Conservation (phyloP, 2,329 filamentous ascomycete species). For the Colletotrichum caudatum region DNA sequence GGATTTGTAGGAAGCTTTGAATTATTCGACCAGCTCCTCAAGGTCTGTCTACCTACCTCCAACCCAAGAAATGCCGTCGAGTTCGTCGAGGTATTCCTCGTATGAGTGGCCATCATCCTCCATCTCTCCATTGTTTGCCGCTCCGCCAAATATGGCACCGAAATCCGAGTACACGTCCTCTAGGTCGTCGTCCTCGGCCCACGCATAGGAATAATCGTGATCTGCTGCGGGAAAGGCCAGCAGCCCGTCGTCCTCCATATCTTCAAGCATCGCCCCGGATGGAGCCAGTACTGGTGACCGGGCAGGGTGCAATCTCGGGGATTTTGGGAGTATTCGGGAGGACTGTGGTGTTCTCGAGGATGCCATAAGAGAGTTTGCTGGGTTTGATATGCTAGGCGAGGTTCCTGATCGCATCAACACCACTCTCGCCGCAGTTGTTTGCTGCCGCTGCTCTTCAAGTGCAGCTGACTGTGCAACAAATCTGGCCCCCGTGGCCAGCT, state of each 20-base stretch:
- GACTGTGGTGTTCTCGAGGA: constrained; percentile 14
- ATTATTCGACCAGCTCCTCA: background rate
- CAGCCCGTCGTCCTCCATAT: constrained; percentile 58
- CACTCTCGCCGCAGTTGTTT: constrained; percentile 21
- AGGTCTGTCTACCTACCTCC: constrained; percentile 24
- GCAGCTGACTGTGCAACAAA: constrained; percentile 45
- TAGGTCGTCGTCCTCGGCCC: constrained; percentile 57
- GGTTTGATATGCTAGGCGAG: background rate
- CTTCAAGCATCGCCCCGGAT: constrained; percentile 45
- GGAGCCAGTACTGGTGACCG: constrained; percentile 49
- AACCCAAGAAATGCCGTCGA: constrained; percentile 66
- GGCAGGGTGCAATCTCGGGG: constrained; percentile 17
- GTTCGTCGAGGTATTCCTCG: constrained; percentile 67
- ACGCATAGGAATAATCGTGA: constrained; percentile 58
- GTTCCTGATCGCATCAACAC: constrained; percentile 26
- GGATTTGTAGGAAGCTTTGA: background rate
- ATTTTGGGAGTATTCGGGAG: constrained; percentile 19
- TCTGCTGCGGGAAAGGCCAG: constrained; percentile 62
- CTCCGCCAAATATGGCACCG: constrained; percentile 61
- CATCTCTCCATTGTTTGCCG: constrained; percentile 43
- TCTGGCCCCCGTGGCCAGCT: constrained; percentile 50
- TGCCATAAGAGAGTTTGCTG: background rate
- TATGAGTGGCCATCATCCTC: constrained; percentile 59
- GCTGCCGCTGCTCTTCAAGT: constrained; percentile 23
- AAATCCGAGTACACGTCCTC: constrained; percentile 69